A percentile compares a stretch with the other conserved stretches of the same genome.
Evolutionary conservation across 2,329 filamentous ascomycete genomes (phyloP).

Genomic region (Penicillium sp.): DNA sequence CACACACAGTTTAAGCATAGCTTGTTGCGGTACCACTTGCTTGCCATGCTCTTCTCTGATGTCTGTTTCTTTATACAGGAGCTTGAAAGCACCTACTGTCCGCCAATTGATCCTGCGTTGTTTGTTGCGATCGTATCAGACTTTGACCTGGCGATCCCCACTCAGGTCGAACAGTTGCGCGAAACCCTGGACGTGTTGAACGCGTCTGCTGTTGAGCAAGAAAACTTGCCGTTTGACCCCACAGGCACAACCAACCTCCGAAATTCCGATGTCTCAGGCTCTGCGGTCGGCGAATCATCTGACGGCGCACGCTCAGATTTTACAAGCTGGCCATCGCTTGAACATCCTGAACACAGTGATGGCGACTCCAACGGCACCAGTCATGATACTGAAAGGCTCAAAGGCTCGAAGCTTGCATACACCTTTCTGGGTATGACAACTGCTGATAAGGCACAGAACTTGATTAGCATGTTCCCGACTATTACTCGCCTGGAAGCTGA

Average conservation of each 20-base stretch:
- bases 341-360: neutral
- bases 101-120: conserved; percentile 73
- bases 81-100: conserved; percentile 67
- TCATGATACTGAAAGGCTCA: neutral
- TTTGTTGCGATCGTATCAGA: conserved; percentile 75
- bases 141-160: conserved; percentile 60
- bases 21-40: neutral
- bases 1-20: neutral
- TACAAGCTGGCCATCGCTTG: conserved; percentile 7
- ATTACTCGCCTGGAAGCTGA: conserved; percentile 66
- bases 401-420: conserved; percentile 25
- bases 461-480: conserved; percentile 70
- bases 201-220: conserved; percentile 69
- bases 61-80: conserved; percentile 26
- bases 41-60: neutral
- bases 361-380: conserved; percentile 30
- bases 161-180: conserved; percentile 56
- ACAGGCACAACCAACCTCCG: conserved; percentile 63
- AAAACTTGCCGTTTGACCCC: conserved; percentile 67
- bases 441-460: conserved; percentile 62
- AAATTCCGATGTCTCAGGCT: conserved; percentile 24
- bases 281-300: conserved; percentile 20
- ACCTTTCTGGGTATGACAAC: conserved; percentile 36
- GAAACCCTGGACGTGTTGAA: conserved; percentile 66
- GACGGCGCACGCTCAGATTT: neutral